phyloP scores from a whole-genome alignment of 2,329 filamentous ascomycete species.

The Fusarium luffae region DNA sequence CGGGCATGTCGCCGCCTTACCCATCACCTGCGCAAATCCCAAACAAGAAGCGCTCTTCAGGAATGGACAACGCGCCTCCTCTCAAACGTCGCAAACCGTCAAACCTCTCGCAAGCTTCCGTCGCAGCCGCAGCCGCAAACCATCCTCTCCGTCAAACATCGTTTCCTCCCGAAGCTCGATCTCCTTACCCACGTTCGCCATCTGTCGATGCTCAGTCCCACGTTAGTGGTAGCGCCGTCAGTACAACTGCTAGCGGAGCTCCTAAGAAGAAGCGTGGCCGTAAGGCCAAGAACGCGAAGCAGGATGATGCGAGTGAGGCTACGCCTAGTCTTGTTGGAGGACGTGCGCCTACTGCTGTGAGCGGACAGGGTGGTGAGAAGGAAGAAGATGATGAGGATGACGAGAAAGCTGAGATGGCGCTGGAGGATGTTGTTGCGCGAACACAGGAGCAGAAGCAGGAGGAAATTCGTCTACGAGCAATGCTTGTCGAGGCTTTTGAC shows the following conservation, averaged over 20 bases:
- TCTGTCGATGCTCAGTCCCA: slow-evolving; percentile 71
- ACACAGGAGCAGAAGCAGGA: slow-evolving; percentile 76
- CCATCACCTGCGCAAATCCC: slow-evolving; percentile 61
- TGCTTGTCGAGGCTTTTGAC: slow-evolving; percentile 74
- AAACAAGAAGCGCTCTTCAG: slow-evolving; percentile 69
- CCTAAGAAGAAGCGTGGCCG: slow-evolving; percentile 70
- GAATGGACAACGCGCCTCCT: slow-evolving; percentile 62
- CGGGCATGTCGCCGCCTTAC: slow-evolving; percentile 66
- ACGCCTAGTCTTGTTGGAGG: slow-evolving; percentile 58
- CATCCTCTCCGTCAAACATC: slow-evolving; percentile 84
- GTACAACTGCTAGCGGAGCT: slow-evolving; percentile 53
- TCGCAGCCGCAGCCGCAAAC: slow-evolving; percentile 59
- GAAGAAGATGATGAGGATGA: slow-evolving; percentile 68
- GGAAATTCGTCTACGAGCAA: slow-evolving; percentile 65
- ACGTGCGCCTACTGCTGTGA: slow-evolving; percentile 56
- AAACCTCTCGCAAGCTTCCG: slow-evolving; percentile 65
- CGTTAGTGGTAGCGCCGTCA: slow-evolving; percentile 70
- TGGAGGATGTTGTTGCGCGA: slow-evolving; percentile 68
- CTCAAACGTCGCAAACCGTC: slow-evolving; percentile 79
- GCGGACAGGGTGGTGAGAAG: slow-evolving; percentile 59
- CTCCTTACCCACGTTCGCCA: slow-evolving; percentile 71
- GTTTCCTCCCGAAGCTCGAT: slow-evolving; percentile 74
- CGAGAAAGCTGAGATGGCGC: slow-evolving; percentile 65
- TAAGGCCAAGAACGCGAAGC: slow-evolving; percentile 68
- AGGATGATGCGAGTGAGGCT: slow-evolving; percentile 54